Evolutionary conservation across 2,329 filamentous ascomycete species (phyloP).

Genomic region (Coleophoma eucalyptorum): DNA sequence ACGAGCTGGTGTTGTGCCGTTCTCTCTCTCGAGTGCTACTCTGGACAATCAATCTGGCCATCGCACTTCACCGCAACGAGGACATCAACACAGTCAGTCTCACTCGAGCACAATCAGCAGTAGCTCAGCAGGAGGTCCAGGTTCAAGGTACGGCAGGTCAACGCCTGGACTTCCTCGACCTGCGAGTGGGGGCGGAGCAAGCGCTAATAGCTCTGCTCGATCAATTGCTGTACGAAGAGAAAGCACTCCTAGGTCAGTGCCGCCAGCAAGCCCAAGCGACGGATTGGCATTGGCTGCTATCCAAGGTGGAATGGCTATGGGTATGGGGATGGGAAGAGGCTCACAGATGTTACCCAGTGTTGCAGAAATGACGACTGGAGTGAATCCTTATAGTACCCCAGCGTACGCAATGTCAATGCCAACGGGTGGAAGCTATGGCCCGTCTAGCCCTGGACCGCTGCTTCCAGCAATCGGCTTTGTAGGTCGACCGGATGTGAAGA

Average conservation of each 20-base stretch:
- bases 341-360: constrained; percentile 50
- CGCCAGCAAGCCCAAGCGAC: constrained; percentile 33
- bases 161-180: constrained; percentile 13
- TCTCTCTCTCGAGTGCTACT: constrained; percentile 61
- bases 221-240: constrained; percentile 27
- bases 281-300: constrained; percentile 27
- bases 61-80: constrained; percentile 21
- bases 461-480: constrained; percentile 24
- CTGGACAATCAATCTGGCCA: constrained; percentile 31
- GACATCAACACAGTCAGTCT: constrained; percentile 29
- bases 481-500: constrained; percentile 37
- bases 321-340: constrained; percentile 19
- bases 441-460: constrained; percentile 37
- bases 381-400: constrained; percentile 57
- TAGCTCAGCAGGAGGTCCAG: constrained; percentile 7
- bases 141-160: constrained; percentile 19
- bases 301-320: constrained; percentile 17
- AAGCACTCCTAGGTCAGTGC: constrained; percentile 27
- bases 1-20: constrained; percentile 84
- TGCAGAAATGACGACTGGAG: constrained; percentile 59
- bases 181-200: constrained; percentile 5
- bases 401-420: constrained; percentile 41
- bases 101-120: constrained; percentile 16
- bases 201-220: constrained; percentile 12
- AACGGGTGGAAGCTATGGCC: constrained; percentile 15